Evolutionary conservation across 176 grass and related monocot genomes (phyloP).

Genomic region (Triticum aestivum): DNA sequence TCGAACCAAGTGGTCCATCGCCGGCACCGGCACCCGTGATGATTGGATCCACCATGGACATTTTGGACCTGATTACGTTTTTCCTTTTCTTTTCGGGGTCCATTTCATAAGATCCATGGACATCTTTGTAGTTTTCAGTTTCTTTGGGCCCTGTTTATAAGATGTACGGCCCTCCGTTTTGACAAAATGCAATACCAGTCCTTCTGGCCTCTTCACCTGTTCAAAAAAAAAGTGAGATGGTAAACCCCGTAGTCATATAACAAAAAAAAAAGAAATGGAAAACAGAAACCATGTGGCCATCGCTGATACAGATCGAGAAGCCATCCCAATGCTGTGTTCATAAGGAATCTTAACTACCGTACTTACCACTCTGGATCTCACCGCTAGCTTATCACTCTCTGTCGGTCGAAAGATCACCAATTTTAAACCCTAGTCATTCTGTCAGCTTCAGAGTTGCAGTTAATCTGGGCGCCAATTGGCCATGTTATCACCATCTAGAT

Average conservation of each 20-base stretch:
- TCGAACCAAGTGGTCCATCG: neutral
- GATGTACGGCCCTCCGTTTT: neutral
- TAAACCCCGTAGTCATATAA: neutral
- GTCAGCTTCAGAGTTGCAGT: neutral
- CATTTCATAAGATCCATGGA: neutral
- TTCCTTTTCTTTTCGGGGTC: neutral
- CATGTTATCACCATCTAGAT: constrained; percentile 2
- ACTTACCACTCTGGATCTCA: constrained; percentile 22
- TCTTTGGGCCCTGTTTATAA: neutral
- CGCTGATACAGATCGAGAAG: constrained; percentile 1
- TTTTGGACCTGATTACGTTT: neutral
- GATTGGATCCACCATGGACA: neutral
- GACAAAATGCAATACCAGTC: neutral
- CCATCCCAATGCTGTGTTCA: neutral
- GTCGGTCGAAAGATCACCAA: neutral
- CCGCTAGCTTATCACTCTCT: neutral
- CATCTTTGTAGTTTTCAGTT: neutral
- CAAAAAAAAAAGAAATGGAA: neutral
- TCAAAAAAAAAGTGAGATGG: neutral
- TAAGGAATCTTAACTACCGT: constrained; percentile 42
- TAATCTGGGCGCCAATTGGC: constrained; percentile 6
- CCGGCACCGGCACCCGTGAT: too few species aligned
- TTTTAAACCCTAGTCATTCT: neutral
- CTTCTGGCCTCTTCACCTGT: too few species aligned
- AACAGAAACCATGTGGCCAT: constrained; percentile 5